Base-by-base conservation (phyloP, 495 filamentous ascomycete species). In the Glonium stellatum region DNA sequence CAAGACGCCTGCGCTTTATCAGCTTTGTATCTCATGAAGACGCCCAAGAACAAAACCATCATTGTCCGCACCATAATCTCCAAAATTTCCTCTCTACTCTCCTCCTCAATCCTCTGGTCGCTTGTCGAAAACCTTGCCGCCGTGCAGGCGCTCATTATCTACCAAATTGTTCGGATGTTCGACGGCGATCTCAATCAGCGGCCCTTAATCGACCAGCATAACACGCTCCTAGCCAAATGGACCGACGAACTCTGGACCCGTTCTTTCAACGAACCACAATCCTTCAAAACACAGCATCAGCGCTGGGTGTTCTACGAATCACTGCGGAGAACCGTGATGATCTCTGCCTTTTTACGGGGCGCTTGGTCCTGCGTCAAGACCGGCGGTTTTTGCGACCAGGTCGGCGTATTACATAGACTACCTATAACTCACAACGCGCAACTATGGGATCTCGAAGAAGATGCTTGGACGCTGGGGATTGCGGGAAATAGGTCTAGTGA, bases 141-240 rank as follows among this genome's bases (percentile, higher is more conserved):
- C 13, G 59, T 66, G 15, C 63, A 66, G 51, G 59, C 63, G 1
- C 59, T 66, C 27, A n/a, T n/a, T n/a, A 59, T 66, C 47, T 66
- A 66, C 55, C 63, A 66, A 44, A 61, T 62, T 27, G 62, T 66
- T 11, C 58, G 59, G 12, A 50, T 66, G 6, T 66, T 66, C 52
- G 63, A 66, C 35, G 41, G 58, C 5, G 50, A 55, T 10, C 51
- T 66, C 11, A 10, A 35, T 11, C 46, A 55, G 9, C 51, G 58
- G 31, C 36, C 15, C 36, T 8, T 8, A 8, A 11, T 11, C 47
- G 37, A 39, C 18, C 11, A 22, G 8, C 55, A 54, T 1, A 66
- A 62, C 51, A 10, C 19, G n/a, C 25, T 66, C 0, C 55, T 61
- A 4, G 63, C 60, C 27, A 15, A 55, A 15, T 66, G 63, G 63